phyloP scores from a whole-genome alignment of 495 filamentous ascomycete genomes.

The Neurospora sp. region DNA sequence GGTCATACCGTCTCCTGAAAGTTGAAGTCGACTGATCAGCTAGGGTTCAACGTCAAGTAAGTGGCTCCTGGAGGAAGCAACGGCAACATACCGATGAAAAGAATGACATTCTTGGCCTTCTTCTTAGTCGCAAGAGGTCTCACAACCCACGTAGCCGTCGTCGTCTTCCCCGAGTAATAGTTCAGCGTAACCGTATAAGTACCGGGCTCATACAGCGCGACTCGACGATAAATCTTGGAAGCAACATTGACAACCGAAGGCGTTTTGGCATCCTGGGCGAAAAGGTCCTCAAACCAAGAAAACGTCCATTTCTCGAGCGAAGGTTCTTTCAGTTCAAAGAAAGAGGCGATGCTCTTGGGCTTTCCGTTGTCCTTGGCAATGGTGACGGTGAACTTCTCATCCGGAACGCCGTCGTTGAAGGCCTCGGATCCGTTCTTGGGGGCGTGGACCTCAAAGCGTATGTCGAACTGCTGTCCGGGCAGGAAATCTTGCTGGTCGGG shows the following conservation, averaged over 20 bases:
- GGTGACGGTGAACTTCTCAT: conserved; percentile 58
- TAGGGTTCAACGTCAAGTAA: neutral
- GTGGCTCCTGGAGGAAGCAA: neutral
- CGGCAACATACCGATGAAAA: conserved; percentile 50
- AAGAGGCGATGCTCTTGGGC: conserved; percentile 40
- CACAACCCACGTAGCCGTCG: conserved; percentile 58
- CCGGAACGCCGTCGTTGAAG: conserved; percentile 44
- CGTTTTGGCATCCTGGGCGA: conserved; percentile 51
- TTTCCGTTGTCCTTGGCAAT: conserved; percentile 47
- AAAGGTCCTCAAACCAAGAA: conserved; percentile 63
- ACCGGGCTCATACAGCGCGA: conserved; percentile 58
- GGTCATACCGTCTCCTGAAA: conserved; percentile 57
- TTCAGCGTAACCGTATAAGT: conserved; percentile 59
- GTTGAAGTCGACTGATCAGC: neutral
- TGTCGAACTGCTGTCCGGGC: conserved; percentile 63
- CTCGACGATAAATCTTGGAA: conserved; percentile 54
- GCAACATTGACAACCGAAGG: conserved; percentile 62
- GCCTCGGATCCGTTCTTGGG: conserved; percentile 67
- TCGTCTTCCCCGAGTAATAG: conserved; percentile 55
- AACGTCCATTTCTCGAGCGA: conserved; percentile 61
- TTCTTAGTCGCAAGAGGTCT: conserved; percentile 51
- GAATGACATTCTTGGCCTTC: conserved; percentile 66
- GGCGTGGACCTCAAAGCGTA: conserved; percentile 66
- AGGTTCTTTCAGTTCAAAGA: conserved; percentile 46
- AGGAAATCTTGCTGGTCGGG: conserved; percentile 71